These are phyloP conservation scores for Pythium phragmitis DNA, from an alignment of 352 stramenopile genomes.

Conservation along the genomic window DNA sequence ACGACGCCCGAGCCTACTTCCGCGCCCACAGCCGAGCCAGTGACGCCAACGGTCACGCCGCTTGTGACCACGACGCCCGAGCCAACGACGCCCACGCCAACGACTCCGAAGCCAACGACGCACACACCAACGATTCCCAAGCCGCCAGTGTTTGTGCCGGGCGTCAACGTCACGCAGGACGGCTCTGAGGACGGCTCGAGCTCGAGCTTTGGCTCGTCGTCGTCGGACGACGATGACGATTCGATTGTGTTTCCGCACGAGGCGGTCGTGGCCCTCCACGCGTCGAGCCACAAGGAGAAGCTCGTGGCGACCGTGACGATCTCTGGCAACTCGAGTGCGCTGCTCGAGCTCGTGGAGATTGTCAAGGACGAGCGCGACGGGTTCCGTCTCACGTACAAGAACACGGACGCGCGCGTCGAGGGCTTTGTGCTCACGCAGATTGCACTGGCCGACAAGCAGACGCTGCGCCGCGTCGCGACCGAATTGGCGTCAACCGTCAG, in stretches of 20 bases:
- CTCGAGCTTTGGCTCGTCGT: conserved; percentile 20
- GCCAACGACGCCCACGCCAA: neutral
- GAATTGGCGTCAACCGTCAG: conserved; percentile 40
- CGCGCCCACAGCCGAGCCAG: neutral
- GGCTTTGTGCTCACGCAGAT: conserved; percentile 61
- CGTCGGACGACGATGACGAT: conserved; percentile 16
- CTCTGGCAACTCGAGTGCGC: conserved; percentile 50
- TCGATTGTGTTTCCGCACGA: conserved; percentile 35
- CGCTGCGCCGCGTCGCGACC: conserved; percentile 38
- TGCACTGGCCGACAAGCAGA: conserved; percentile 45
- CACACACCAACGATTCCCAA: neutral
- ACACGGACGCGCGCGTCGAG: conserved; percentile 45
- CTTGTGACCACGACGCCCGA: no score
- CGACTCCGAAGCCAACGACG: conserved; percentile 5
- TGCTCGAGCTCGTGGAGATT: conserved; percentile 48
- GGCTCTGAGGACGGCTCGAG: conserved; percentile 24
- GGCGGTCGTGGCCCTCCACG: conserved; percentile 29
- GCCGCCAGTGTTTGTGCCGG: neutral
- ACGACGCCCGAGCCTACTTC: conserved; percentile 16
- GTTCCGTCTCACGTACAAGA: conserved; percentile 49
- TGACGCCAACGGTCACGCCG: conserved; percentile 7
- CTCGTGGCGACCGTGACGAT: conserved; percentile 55
- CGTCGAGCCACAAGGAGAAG: conserved; percentile 27
- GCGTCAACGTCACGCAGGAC: conserved; percentile 2
- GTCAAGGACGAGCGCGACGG: conserved; percentile 37